Percentiles rank a stretch among this genome's conserved stretches.
These are phyloP conservation scores for Erythrophleum ivorense DNA, from an alignment of 331 rosid species.

Conservation along the genomic window DNA sequence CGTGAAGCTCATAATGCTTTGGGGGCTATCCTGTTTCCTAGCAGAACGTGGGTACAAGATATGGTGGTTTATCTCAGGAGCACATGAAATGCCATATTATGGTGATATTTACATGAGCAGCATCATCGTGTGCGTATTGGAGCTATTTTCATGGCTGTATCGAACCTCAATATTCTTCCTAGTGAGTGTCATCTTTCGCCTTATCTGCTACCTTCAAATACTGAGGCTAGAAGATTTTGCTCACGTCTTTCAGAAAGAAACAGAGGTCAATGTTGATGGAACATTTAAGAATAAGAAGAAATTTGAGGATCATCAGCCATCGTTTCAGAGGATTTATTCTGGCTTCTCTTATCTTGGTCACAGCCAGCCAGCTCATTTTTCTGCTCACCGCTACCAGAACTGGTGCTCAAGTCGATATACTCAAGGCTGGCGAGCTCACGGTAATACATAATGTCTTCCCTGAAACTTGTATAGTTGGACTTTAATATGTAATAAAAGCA, in stretches of 20 bases:
- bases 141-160: slow-evolving; percentile 69
- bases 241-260: slow-evolving; percentile 62
- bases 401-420: slow-evolving; percentile 58
- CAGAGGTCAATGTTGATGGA: slow-evolving; percentile 59
- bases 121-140: slow-evolving; percentile 51
- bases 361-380: slow-evolving; percentile 64
- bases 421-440: slow-evolving; percentile 72
- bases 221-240: slow-evolving; percentile 67
- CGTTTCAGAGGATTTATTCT: slow-evolving; percentile 66
- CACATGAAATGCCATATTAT: slow-evolving; percentile 61
- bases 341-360: slow-evolving; percentile 56
- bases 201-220: slow-evolving; percentile 62
- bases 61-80: slow-evolving; percentile 87
- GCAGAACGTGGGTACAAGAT: slow-evolving; percentile 74
- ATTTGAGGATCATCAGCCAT: slow-evolving; percentile 64
- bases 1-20: slow-evolving; percentile 54
- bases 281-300: slow-evolving; percentile 60
- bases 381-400: slow-evolving; percentile 54
- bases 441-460: slow-evolving; percentile 46
- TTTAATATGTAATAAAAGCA: too few relatives aligned
- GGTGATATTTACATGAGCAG: slow-evolving; percentile 59
- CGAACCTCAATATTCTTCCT: slow-evolving; percentile 69
- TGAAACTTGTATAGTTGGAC: too few relatives aligned
- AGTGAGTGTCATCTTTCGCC: slow-evolving; percentile 64
- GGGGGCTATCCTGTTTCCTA: slow-evolving; percentile 64